These are phyloP conservation scores for Patellifolia procumbens DNA, from an alignment of 179 eudicot species.

Conservation along the genomic window DNA sequence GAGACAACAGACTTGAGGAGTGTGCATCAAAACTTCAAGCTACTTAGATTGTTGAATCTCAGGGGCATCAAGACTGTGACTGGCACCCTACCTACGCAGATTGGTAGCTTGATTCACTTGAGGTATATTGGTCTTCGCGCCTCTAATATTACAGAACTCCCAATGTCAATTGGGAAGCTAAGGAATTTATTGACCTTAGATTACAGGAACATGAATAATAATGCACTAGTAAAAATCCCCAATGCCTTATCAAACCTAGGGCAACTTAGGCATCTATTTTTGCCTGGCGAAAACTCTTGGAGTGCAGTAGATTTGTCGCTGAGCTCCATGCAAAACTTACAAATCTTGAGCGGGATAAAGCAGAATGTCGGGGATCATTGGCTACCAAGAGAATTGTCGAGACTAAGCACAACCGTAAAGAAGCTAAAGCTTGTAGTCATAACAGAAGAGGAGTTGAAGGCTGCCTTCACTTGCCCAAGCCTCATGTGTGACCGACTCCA, in stretches of 20 bases:
- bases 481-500: slow-evolving; percentile 14
- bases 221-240: slow-evolving; percentile 11
- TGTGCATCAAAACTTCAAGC: slow-evolving; percentile 29
- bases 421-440: slow-evolving; percentile 26
- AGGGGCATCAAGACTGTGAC: slow-evolving; percentile 28
- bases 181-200: slow-evolving; percentile 46
- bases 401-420: slow-evolving; percentile 21
- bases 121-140: slow-evolving; percentile 50
- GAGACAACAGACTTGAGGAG: slow-evolving; percentile 8
- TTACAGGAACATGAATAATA: slow-evolving; percentile 22
- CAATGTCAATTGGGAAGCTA: slow-evolving; percentile 46
- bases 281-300: slow-evolving; percentile 28
- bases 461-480: slow-evolving; percentile 25
- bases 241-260: slow-evolving; percentile 21
- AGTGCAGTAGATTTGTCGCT: slow-evolving; percentile 17
- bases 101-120: slow-evolving; percentile 46
- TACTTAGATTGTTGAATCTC: slow-evolving; percentile 47
- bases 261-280: slow-evolving; percentile 35
- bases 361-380: slow-evolving; percentile 11
- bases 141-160: slow-evolving; percentile 44
- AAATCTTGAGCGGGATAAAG: slow-evolving; percentile 30
- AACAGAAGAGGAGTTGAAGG: slow-evolving; percentile 1
- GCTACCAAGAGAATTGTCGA: slow-evolving; percentile 25
- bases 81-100: slow-evolving; percentile 37
- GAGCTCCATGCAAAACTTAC: slow-evolving; percentile 22